Percentiles rank a stretch among this genome's conserved stretches.
Evolutionary conservation across 2,329 filamentous ascomycete species (phyloP).

Genomic region (Claviceps humidiphila): DNA sequence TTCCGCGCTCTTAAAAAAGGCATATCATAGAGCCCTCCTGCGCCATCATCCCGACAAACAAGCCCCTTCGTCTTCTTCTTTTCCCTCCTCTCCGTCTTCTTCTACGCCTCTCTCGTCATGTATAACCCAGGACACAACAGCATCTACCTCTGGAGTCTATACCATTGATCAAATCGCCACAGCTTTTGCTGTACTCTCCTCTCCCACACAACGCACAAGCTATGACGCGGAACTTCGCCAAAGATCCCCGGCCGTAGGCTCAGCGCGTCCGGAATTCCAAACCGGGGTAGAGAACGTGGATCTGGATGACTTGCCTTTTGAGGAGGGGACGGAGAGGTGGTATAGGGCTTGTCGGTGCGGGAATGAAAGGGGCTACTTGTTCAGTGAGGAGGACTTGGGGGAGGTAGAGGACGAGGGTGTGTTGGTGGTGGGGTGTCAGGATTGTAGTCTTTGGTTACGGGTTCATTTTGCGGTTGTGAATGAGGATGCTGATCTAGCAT

Average conservation of each 20-base stretch:
- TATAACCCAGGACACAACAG: neutral
- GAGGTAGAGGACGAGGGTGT: constrained; percentile 45
- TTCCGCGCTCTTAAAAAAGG: constrained; percentile 41
- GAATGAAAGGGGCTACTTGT: constrained; percentile 45
- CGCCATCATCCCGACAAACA: constrained; percentile 53
- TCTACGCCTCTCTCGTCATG: constrained; percentile 1
- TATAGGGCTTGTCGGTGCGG: constrained; percentile 49
- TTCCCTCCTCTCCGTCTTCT: constrained; percentile 3
- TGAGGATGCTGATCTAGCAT: constrained; percentile 11
- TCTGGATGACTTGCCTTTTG: constrained; percentile 48
- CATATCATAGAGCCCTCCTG: constrained; percentile 52
- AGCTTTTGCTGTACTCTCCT: constrained; percentile 44
- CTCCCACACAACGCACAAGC: constrained; percentile 30
- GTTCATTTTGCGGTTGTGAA: constrained; percentile 48
- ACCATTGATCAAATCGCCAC: constrained; percentile 51
- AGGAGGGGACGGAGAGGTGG: constrained; percentile 37
- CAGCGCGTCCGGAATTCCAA: constrained; percentile 23
- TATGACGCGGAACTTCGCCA: constrained; percentile 40
- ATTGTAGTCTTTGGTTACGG: constrained; percentile 54
- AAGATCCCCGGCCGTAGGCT: constrained; percentile 5
- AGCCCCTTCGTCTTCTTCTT: neutral
- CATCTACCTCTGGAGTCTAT: constrained; percentile 17
- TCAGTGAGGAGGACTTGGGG: constrained; percentile 46
- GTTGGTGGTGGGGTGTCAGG: constrained; percentile 49
- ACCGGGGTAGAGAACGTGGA: constrained; percentile 52